A percentile compares a stretch with the other conserved stretches of the same genome.
phyloP scores from a whole-genome alignment of 495 filamentous ascomycete species.

The Trichoderma reesei region DNA sequence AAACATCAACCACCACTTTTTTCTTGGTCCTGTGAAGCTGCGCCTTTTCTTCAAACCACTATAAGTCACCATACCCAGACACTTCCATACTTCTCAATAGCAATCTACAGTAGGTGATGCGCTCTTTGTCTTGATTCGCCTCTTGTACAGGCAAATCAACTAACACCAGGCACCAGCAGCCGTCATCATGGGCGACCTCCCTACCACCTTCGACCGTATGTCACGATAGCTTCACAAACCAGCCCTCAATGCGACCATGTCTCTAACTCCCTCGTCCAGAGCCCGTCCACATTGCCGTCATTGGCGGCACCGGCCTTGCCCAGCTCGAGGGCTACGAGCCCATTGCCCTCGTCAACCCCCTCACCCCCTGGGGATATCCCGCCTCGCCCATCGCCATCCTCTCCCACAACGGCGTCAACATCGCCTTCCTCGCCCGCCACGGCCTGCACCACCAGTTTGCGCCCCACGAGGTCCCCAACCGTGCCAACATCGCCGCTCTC shows the following conservation, averaged over 20 bases:
- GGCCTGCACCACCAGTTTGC: constrained; percentile 79
- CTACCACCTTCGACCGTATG: constrained; percentile 18
- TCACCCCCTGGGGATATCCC: constrained; percentile 85
- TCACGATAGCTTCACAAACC: background rate
- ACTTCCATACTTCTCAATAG: no score
- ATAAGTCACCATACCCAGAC: no score
- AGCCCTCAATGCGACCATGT: background rate
- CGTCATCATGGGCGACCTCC: constrained; percentile 16
- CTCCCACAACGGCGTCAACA: constrained; percentile 66
- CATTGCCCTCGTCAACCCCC: constrained; percentile 58
- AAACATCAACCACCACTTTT: background rate
- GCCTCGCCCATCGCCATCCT: constrained; percentile 88
- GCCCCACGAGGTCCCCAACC: constrained; percentile 81
- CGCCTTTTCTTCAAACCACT: background rate
- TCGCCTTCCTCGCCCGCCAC: constrained; percentile 93
- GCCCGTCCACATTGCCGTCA: constrained; percentile 83
- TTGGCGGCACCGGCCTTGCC: constrained; percentile 88
- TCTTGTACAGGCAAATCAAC: background rate
- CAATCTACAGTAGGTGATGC: background rate
- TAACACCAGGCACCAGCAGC: background rate
- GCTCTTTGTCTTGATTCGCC: background rate
- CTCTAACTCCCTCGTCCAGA: constrained; percentile 36
- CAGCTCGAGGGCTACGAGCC: constrained; percentile 63
- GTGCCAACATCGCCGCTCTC: constrained; percentile 92
- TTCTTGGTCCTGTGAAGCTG: background rate